Conservation (phyloP, 768 basidiomycete genomes). For the Sarcodon aspratus region DNA sequence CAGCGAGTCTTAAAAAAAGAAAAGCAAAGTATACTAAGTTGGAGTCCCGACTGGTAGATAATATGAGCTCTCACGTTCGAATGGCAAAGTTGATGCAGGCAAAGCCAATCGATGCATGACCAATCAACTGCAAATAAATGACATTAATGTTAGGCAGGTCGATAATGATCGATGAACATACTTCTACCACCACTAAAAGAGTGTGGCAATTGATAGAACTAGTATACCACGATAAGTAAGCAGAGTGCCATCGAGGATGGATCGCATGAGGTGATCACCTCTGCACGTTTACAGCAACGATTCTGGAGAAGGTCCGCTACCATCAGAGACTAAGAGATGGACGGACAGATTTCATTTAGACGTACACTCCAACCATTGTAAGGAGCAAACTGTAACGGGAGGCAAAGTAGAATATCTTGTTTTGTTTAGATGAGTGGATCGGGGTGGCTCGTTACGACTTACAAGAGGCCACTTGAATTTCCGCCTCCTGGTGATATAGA, state of each 20-base stretch:
- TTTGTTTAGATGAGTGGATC: background rate
- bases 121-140: conserved; percentile 21
- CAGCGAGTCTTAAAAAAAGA: conserved; percentile 33
- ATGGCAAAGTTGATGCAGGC: conserved; percentile 36
- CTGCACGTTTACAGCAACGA: background rate
- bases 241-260: conserved; percentile 5
- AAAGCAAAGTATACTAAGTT: background rate
- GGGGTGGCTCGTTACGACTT: conserved; percentile 1
- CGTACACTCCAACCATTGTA: conserved; percentile 36
- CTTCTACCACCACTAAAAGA: conserved; percentile 37
- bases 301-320: background rate
- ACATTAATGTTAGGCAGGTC: background rate
- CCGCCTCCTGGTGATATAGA: conserved; percentile 25
- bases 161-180: conserved; percentile 7
- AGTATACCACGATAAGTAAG: background rate
- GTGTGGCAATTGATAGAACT: conserved; percentile 33
- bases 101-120: conserved; percentile 30
- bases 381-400: conserved; percentile 32
- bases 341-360: background rate
- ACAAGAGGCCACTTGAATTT: conserved; percentile 38
- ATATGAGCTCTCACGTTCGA: conserved; percentile 24
- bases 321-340: background rate
- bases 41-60: background rate
- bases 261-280: conserved; percentile 1
- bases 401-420: conserved; percentile 32